These are phyloP conservation scores for Alisma plantagoaquatica DNA, from an alignment of 106 monocot species.

Conservation along the genomic window DNA sequence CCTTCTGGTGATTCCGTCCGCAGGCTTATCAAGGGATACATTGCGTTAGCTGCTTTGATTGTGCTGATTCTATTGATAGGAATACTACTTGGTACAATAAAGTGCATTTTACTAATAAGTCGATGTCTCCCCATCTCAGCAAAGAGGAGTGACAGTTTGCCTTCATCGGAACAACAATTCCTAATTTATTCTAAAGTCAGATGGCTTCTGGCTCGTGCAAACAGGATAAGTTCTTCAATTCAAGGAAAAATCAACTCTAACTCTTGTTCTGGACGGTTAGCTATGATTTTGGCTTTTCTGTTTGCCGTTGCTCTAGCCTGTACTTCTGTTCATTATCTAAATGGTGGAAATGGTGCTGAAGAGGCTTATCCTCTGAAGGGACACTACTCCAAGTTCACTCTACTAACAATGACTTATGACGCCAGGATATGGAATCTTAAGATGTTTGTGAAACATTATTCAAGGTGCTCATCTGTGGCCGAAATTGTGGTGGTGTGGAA, in stretches of 20 bases:
- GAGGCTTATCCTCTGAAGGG: constrained; percentile 57
- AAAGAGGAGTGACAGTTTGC: constrained; percentile 31
- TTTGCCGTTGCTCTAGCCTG: constrained; percentile 34
- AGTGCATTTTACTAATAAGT: constrained; percentile 30
- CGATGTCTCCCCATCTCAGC: constrained; percentile 32
- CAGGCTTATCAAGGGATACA: constrained; percentile 45
- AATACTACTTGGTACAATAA: constrained; percentile 32
- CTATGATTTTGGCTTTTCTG: constrained; percentile 24
- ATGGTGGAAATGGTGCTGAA: constrained; percentile 63
- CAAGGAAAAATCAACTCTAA: constrained; percentile 45
- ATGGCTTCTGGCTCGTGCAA: constrained; percentile 19
- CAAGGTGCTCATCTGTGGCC: constrained; percentile 66
- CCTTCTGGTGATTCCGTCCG: constrained; percentile 57
- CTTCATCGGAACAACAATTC: not conserved
- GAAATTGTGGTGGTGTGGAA: constrained; percentile 91
- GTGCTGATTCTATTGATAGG: constrained; percentile 37
- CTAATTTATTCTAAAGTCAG: constrained; percentile 25
- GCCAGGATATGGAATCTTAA: constrained; percentile 68
- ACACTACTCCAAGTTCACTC: constrained; percentile 81
- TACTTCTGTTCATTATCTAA: constrained; percentile 44
- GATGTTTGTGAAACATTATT: constrained; percentile 81
- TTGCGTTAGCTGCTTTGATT: constrained; percentile 20
- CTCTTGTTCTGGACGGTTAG: constrained; percentile 28
- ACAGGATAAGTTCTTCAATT: constrained; percentile 20
- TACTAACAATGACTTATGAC: constrained; percentile 79